phyloP scores from a whole-genome alignment of 257 asterid genomes.

The Ehretia macrophylla region DNA sequence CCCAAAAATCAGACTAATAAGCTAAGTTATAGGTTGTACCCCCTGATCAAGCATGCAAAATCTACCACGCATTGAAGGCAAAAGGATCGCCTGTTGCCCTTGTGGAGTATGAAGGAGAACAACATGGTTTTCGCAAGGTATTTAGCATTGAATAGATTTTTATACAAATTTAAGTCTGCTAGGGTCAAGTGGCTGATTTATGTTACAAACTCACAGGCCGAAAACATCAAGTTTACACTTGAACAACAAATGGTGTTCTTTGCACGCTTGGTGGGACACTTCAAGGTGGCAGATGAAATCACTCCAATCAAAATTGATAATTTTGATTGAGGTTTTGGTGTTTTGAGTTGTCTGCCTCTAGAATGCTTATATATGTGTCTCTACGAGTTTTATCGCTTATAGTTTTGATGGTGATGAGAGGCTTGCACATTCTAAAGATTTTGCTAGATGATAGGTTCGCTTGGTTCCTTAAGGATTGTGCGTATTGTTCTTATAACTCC shows the following conservation, averaged over 20 bases:
- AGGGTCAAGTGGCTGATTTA: neutral
- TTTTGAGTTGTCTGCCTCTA: neutral
- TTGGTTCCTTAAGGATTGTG: too few species aligned
- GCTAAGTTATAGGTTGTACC: slow-evolving; percentile 61
- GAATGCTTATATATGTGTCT: neutral
- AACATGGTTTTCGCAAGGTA: slow-evolving; percentile 94
- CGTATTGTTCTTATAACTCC: too few species aligned
- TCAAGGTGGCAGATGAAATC: slow-evolving; percentile 72
- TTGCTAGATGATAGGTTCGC: too few species aligned
- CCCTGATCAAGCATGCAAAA: slow-evolving; percentile 85
- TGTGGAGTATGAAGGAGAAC: slow-evolving; percentile 89
- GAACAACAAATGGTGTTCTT: slow-evolving; percentile 94
- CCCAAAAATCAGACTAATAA: neutral
- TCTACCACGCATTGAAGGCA: slow-evolving; percentile 69
- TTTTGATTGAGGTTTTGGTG: slow-evolving; percentile 41
- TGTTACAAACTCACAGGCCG: slow-evolving; percentile 47
- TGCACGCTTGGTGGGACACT: slow-evolving; percentile 71
- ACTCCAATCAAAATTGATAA: slow-evolving; percentile 67
- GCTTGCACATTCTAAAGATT: too few species aligned
- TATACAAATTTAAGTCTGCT: neutral
- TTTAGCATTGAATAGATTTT: neutral
- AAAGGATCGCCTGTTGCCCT: slow-evolving; percentile 90
- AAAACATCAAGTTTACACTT: slow-evolving; percentile 83
- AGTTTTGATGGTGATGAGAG: neutral
- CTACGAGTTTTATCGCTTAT: neutral